Evolutionary conservation across 768 basidiomycete species (phyloP), one percentile per base, ranked within the genome.

Genomic region (Coprinellus micaceus): DNA sequence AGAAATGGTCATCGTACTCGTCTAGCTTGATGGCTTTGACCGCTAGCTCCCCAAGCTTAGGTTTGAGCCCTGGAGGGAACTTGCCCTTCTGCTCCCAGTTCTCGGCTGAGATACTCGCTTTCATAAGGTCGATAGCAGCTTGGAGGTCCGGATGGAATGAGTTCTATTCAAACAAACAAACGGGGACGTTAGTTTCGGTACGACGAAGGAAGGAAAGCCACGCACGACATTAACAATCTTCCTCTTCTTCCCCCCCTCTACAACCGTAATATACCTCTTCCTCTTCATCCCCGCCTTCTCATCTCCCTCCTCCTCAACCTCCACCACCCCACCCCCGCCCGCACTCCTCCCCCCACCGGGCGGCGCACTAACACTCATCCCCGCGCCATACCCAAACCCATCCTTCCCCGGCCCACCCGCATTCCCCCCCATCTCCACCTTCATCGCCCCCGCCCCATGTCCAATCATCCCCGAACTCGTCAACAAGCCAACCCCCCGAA

Each of bases 1-100:
- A 98, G 69, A 96, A 96, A 63, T 89, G 82, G 17, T 96, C 94
- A 59, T 92, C 89, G 70, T 96, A 97, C 66, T 95, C 86, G 68
- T 86, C 89, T n/a, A 90, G 78, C 25, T 80, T 75, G 63, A 96
- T 83, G 0, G 96, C 95, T 49, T 85, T 79, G 37, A 91, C 65
- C 0, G 94, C 91, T 39, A 91, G 79, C 10, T 82, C 67, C n/a
- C 77, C 74, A 3, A 98, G 79, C 4, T 82, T 60, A 0, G 89
- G 89, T 60, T 91, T 92, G 61, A 99, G 73, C 4, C 69, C 64
- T 0, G 86, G 85, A 7, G 96, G 96, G 74, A 99, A 99, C 67
- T 93, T 95, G 64, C 88, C 88, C 73, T 92, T 94, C 57, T 80
- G 74, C 39, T 81, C 80, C 87, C 89, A 96, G 37, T 74, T 77